Evolutionary conservation across 306 rosid genomes (phyloP), one percentile per base, ranked within the genome.

Genomic region (Datisca glomerata): DNA sequence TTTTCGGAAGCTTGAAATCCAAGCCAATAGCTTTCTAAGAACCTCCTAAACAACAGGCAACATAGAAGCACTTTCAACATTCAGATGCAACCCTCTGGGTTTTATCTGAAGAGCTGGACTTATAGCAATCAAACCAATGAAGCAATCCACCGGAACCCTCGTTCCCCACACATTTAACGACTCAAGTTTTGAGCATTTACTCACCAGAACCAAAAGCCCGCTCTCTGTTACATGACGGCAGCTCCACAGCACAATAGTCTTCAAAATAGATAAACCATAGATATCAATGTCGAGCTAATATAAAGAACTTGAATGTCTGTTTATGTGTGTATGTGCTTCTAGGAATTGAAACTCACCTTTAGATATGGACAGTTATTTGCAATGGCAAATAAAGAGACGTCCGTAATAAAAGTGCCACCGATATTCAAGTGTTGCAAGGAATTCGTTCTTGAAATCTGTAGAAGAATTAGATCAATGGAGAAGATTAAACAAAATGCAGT

Each of bases 391-490:
- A 89, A 66, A 18, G 95, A 77, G 51, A 80, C 74, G 59, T 91
- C 96, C 11, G 96, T 91, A 62, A 91, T 81, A 53, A 84, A 91
- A 18, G 94, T 91, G 19, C 96, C 96, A 12, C 98, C 96, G 23
- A 91, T 74, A 49, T 91, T 80, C 61, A 89, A 67, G 76, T 75
- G 74, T 50, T 67, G 64, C 71, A 89, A 54, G 56, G 75, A 84
- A 51, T 56, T 64, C 18, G 98, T 64, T 59, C 75, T 71, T 23
- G 95, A 70, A 47, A 89, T 70, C 98, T 89, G 77, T 13, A n/a
- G n/a, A n/a, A n/a, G n/a, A n/a, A n/a, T n/a, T n/a, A n/a, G n/a
- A n/a, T n/a, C n/a, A n/a, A n/a, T n/a, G n/a, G n/a, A n/a, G n/a
- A n/a, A n/a, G n/a, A n/a, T n/a, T n/a, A n/a, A n/a, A n/a, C n/a